Percentiles rank a stretch among this genome's conserved stretches.
Conservation (phyloP, 202 grass and related monocot genomes). For the Schoenoplectus triqueter region DNA sequence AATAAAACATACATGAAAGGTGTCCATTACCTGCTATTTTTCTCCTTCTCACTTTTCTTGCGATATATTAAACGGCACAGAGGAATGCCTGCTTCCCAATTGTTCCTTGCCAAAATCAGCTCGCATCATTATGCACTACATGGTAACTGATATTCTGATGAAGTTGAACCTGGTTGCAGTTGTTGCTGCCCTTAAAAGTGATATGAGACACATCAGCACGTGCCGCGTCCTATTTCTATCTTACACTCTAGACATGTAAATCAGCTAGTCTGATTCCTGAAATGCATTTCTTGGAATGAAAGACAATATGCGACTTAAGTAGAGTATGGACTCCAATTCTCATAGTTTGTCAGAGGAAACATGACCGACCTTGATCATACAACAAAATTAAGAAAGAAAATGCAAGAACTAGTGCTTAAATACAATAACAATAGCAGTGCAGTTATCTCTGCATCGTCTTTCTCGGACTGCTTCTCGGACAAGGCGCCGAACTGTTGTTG, state of each 20-base stretch:
- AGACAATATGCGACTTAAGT: neutral
- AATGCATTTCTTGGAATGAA: neutral
- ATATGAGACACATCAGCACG: neutral
- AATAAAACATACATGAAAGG: no score
- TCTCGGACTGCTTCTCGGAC: conserved; percentile 87
- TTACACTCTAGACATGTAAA: neutral
- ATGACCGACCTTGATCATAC: neutral
- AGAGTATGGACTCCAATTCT: neutral
- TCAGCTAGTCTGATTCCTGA: neutral
- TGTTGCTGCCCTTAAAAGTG: neutral
- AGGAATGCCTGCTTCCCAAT: neutral
- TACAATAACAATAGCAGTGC: conserved; percentile 76
- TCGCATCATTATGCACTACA: no score
- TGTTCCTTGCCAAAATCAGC: neutral
- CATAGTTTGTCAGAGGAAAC: neutral
- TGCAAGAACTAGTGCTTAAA: conserved; percentile 55
- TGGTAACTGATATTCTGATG: neutral
- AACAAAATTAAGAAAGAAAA: neutral
- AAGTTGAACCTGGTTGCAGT: neutral
- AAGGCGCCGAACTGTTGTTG: conserved; percentile 63
- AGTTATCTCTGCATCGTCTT: conserved; percentile 93
- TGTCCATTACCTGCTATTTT: no score
- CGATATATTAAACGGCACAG: no score
- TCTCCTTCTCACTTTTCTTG: no score
- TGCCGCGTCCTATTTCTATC: neutral